Evolutionary conservation across 139 green algal genomes (phyloP), one percentile per base, ranked within the genome.

Genomic region (Closterium sp.): DNA sequence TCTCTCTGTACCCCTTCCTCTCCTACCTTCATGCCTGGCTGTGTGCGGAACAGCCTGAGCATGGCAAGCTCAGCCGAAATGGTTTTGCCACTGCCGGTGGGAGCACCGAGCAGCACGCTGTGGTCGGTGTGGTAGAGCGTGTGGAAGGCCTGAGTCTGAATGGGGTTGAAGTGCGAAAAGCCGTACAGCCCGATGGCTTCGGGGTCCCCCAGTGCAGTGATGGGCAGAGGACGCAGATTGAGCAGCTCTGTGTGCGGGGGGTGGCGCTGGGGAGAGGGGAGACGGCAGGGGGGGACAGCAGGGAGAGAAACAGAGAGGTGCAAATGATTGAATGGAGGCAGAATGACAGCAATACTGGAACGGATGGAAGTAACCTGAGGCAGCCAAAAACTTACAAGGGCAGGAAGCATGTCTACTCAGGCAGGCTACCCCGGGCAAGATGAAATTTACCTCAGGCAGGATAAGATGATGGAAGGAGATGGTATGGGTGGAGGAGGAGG

Each of bases 111-210:
- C 92, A 99, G 96, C 88, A 99, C 97, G 94, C 97, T 98, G 89
- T 98, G 95, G 92, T 99, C 97, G 1, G 96, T 99, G 94, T 99
- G 97, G 95, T 98, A 99, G 90, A 99, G 96, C 4, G 97, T 98
- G 95, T 99, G 97, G 95, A 99, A 99, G 9, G 97, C 97, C 95
- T 98, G 97, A 30, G 98, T 99, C 95, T 99, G 98, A 38, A 99
- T 98, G 86, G 98, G 97, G 96, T 99, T 99, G 97, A 99, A 99
- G 96, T 99, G 97, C 7, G 96, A 96, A 94, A 99, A 99, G n/a
- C 88, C 86, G 96, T 99, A 99, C 88, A 99, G 91, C 19, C 93
- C 38, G 94, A 98, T 95, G 88, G 96, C 98, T 22, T 30, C 0
- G 1, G 95, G 87, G 91, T 98, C 97, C 70, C 94, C 86, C 38